Base-by-base conservation (phyloP, 306 rosid species). In the Fragaria iinumae region DNA sequence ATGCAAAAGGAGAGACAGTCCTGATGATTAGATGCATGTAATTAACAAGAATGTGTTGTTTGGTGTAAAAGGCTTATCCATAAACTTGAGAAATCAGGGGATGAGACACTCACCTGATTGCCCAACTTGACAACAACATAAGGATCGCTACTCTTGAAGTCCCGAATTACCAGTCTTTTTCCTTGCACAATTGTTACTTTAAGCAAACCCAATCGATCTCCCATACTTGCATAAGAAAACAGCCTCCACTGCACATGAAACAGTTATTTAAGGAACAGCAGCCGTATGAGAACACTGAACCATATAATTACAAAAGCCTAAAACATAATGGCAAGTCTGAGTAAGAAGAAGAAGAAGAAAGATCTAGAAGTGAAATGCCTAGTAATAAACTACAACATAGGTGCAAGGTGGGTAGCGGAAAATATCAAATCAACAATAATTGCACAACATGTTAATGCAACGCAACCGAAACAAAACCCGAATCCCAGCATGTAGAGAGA, bases 131-230 rank as follows among this genome's bases (percentile, higher is more conserved):
- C 90, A 69, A 95, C 86, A 79, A 95, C 99, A 85, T 95, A 95
- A 78, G 99, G 97, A 89, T 95, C 99, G 72, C 99, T 95, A 68
- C 84, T 92, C 88, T 84, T 95, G 89, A 95, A 95, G 85, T 95
- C 99, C n/a, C 99, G 88, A 81, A 95, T 91, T 23, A 85, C 99
- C 71, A 95, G 87, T 78, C 84, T 80, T 79, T 84, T 92, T 60
- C 99, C 99, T 88, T 89, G 91, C 80, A 91, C 88, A 77, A 92
- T 89, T 45, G 56, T 82, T 45, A 95, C 92, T 82, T 95, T 95
- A 12, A 95, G 89, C 69, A 76, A 56, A 49, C 97, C 99, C 79
- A 86, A 41, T 44, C 80, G 83, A 82, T 90, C 96, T 34, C 86
- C 87, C 98, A 90, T 89, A 76, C 76, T 81, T 78, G 6, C 50